A percentile compares a stretch with the other conserved stretches of the same genome.
These are phyloP conservation scores for Cercospora beticola DNA, from an alignment of 2,329 filamentous ascomycete genomes.

Conservation along the genomic window DNA sequence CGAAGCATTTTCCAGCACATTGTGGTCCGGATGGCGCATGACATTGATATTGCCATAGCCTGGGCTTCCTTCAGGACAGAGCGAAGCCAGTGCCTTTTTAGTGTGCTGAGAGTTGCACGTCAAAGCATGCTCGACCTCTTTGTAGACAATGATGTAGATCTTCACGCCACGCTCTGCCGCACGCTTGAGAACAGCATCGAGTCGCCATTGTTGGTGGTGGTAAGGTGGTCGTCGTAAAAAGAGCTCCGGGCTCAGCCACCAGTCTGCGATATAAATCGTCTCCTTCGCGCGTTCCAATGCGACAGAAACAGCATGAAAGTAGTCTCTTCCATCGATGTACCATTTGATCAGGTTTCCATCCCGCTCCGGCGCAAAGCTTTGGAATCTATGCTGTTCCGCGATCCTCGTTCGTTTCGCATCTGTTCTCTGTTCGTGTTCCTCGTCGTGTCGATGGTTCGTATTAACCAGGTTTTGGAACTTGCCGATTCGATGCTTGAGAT, in stretches of 20 bases:
- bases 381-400: constrained; percentile 73
- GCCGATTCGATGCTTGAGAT: constrained; percentile 62
- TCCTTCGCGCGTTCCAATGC: constrained; percentile 89
- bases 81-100: constrained; percentile 74
- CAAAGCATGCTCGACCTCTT: constrained; percentile 64
- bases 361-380: constrained; percentile 86
- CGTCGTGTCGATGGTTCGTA: constrained; percentile 85
- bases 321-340: constrained; percentile 95
- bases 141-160: constrained; percentile 91
- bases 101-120: constrained; percentile 93
- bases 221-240: constrained; percentile 83
- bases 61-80: constrained; percentile 78
- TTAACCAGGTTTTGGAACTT: constrained; percentile 73
- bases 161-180: constrained; percentile 90
- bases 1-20: constrained; percentile 85
- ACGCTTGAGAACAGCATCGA: constrained; percentile 84
- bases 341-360: constrained; percentile 84
- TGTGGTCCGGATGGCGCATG: constrained; percentile 92
- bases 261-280: constrained; percentile 92
- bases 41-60: constrained; percentile 86
- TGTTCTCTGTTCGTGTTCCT: constrained; percentile 81
- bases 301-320: constrained; percentile 88
- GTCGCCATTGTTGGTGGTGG: constrained; percentile 77
- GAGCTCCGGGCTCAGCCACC: constrained; percentile 91
- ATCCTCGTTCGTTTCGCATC: constrained; percentile 77